Conservation (phyloP, 441 rosid species). For the Metrosideros polymorpha region DNA sequence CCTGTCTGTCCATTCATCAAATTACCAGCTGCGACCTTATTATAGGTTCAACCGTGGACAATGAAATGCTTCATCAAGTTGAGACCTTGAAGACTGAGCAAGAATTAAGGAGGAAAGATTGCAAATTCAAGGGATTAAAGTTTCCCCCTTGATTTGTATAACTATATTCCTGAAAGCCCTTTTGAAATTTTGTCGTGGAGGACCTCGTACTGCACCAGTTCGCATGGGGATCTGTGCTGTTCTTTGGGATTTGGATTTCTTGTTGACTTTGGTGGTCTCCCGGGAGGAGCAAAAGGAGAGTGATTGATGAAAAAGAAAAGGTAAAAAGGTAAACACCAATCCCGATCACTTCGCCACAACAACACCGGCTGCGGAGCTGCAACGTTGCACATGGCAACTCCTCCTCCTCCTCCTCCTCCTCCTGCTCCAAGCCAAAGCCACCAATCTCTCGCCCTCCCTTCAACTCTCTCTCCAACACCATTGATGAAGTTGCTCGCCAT, state of each 20-base stretch:
- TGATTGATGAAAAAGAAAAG: not conserved
- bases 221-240: not conserved
- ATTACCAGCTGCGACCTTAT: too few species aligned
- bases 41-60: too few species aligned
- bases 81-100: not conserved
- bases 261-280: not conserved
- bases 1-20: too few species aligned
- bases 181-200: not conserved
- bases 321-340: not conserved
- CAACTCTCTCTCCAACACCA: not conserved
- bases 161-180: too few species aligned
- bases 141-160: not conserved
- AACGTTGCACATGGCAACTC: not conserved
- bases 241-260: not conserved
- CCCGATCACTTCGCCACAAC: not conserved
- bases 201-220: not conserved
- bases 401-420: not conserved
- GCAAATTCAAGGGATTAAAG: not conserved
- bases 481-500: constrained; percentile 1
- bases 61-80: not conserved
- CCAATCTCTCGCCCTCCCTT: not conserved
- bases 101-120: not conserved
- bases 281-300: not conserved
- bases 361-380: not conserved
- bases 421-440: not conserved